These are phyloP conservation scores for Fusarium transvaalense DNA, from an alignment of 2,329 filamentous ascomycete genomes.

Conservation along the genomic window DNA sequence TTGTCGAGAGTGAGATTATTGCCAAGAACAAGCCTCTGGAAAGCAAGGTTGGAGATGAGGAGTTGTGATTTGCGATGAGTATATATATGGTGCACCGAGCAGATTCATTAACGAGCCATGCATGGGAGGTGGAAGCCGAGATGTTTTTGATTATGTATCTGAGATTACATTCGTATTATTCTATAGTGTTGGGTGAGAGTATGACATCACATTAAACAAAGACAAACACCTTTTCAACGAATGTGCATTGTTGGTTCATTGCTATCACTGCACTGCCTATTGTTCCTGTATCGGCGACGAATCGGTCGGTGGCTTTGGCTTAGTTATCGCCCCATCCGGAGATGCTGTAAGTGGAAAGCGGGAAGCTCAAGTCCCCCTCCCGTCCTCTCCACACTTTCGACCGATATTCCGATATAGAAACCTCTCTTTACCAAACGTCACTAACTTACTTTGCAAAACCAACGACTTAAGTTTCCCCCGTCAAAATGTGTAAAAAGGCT, in stretches of 20 bases:
- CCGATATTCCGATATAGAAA: conserved; percentile 10
- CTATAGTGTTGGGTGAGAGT: conserved; percentile 3
- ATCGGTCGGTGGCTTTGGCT: conserved; percentile 26
- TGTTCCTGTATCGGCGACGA: conserved; percentile 17
- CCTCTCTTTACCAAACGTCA: conserved; percentile 1
- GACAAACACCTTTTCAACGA: not conserved
- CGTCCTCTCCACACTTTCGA: conserved; percentile 19
- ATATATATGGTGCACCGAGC: not conserved
- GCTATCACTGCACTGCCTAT: not conserved
- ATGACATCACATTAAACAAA: conserved; percentile 14
- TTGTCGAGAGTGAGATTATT: conserved; percentile 64
- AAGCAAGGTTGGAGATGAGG: not conserved
- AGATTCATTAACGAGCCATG: not conserved
- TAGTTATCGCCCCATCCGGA: conserved; percentile 28
- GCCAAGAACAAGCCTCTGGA: conserved; percentile 31
- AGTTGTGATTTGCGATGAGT: conserved; percentile 5
- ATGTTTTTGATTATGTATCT: not conserved
- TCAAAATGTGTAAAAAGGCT: conserved; percentile 73
- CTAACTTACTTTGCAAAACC: not conserved
- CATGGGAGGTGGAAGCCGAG: not conserved
- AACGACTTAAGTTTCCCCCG: not conserved
- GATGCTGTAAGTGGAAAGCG: conserved; percentile 25
- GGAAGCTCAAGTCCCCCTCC: conserved; percentile 9
- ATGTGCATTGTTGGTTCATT: conserved; percentile 3
- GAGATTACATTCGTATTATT: not conserved